Conservation (phyloP, 2,329 filamentous ascomycete genomes). For the Macrophomina phaseolina region DNA sequence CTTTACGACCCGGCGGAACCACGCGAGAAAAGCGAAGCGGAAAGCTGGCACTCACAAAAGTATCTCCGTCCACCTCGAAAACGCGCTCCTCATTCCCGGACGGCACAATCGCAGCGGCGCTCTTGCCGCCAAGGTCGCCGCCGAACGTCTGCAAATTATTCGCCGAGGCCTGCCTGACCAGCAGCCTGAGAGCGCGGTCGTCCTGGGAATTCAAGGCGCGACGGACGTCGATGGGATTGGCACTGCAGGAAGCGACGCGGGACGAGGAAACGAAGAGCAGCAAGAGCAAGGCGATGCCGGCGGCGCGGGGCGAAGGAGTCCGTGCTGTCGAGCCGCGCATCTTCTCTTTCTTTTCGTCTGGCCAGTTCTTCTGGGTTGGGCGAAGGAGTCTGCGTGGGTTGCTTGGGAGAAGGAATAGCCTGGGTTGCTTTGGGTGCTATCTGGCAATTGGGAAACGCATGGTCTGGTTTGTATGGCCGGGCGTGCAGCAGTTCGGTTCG, state of each 20-base stretch:
- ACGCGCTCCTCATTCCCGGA: slow-evolving; percentile 43
- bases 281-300: slow-evolving; percentile 1
- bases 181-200: background rate
- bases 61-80: slow-evolving; percentile 18
- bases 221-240: background rate
- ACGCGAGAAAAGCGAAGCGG: background rate
- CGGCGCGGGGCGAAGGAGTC: background rate
- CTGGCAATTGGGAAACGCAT: background rate
- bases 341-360: background rate
- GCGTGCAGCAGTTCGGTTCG: background rate
- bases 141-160: slow-evolving; percentile 37
- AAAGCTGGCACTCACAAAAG: slow-evolving; percentile 13
- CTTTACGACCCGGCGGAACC: background rate
- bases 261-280: slow-evolving; percentile 1
- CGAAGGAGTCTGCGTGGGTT: background rate
- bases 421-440: background rate
- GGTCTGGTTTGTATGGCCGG: background rate
- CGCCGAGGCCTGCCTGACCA: slow-evolving; percentile 1
- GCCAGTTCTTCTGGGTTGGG: background rate
- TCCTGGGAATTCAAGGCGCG: background rate
- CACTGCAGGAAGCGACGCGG: slow-evolving; percentile 6
- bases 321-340: background rate
- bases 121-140: slow-evolving; percentile 55
- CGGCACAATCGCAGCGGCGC: slow-evolving; percentile 53
- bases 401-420: background rate